Evolutionary conservation across 1,284 basidiomycete genomes (phyloP).

Genomic region (Calocybe gambosa): DNA sequence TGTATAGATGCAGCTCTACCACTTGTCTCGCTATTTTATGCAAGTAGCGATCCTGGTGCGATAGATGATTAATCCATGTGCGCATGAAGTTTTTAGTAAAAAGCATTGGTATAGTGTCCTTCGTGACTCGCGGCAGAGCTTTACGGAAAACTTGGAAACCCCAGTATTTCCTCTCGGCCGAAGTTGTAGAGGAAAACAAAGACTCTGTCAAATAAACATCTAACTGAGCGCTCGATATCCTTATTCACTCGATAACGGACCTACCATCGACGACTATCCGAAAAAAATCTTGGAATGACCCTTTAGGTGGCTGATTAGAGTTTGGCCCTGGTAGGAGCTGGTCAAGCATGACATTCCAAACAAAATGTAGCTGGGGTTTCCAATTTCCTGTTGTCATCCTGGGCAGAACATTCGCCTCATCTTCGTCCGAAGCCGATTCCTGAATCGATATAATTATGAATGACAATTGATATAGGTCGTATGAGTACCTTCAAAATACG

Average conservation of each 20-base stretch:
- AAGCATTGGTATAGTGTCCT: slow-evolving; percentile 72
- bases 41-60: slow-evolving; percentile 80
- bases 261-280: slow-evolving; percentile 84
- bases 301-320: slow-evolving; percentile 35
- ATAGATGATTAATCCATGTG: slow-evolving; percentile 93
- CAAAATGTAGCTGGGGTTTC: slow-evolving; percentile 91
- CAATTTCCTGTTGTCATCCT: slow-evolving; percentile 60
- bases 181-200: slow-evolving; percentile 80
- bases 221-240: slow-evolving; percentile 8
- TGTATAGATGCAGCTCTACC: slow-evolving; percentile 30
- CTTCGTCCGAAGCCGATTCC: slow-evolving; percentile 58
- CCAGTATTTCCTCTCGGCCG: slow-evolving; percentile 90
- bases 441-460: slow-evolving; percentile 18
- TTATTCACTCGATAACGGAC: slow-evolving; percentile 22
- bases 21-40: slow-evolving; percentile 84
- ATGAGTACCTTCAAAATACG: slow-evolving; percentile 68
- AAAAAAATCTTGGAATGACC: slow-evolving; percentile 88
- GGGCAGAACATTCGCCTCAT: slow-evolving; percentile 36
- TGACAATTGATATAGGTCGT: background rate
- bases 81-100: slow-evolving; percentile 97
- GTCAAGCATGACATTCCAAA: slow-evolving; percentile 84
- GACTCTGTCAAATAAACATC: slow-evolving; percentile 53
- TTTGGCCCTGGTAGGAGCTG: slow-evolving; percentile 54
- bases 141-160: slow-evolving; percentile 91
- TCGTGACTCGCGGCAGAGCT: slow-evolving; percentile 64